Percentiles rank a stretch among this genome's conserved stretches.
Conservation (phyloP, 2,329 filamentous ascomycete species). For the Fusarium solani-melongenae region DNA sequence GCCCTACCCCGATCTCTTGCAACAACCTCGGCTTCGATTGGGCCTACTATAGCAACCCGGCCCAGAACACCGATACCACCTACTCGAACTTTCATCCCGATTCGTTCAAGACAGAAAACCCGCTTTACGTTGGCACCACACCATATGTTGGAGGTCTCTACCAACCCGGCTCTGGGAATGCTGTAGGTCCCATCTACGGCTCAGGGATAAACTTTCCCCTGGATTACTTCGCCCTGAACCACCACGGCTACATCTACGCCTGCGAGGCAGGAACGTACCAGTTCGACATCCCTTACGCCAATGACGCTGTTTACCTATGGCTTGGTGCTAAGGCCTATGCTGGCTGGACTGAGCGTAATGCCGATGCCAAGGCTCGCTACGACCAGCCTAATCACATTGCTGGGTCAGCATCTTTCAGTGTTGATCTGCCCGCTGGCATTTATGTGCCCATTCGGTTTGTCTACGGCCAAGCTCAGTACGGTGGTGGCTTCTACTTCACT, state of each 20-base stretch:
- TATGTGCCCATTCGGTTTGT: background rate
- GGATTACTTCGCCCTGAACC: background rate
- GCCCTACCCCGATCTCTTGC: background rate
- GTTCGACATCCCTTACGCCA: background rate
- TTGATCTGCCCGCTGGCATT: background rate
- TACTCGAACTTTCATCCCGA: background rate
- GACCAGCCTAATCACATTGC: background rate
- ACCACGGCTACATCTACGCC: background rate
- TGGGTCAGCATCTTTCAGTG: background rate
- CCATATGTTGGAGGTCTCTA: background rate
- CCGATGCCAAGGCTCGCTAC: background rate
- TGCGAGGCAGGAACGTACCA: background rate
- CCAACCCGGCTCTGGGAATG: background rate
- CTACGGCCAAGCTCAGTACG: constrained; percentile 1
- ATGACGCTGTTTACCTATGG: background rate
- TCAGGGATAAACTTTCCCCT: background rate
- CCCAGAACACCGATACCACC: background rate
- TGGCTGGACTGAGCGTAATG: background rate
- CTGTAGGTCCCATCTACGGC: background rate
- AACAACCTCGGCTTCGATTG: constrained; percentile 3
- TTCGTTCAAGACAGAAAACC: background rate
- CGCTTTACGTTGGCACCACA: background rate
- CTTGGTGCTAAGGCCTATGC: background rate
- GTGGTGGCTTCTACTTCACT: background rate
- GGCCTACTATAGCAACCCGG: constrained; percentile 1